Base-by-base conservation (phyloP, 2,329 filamentous ascomycete genomes). In the Pyrenochaeta sp. region DNA sequence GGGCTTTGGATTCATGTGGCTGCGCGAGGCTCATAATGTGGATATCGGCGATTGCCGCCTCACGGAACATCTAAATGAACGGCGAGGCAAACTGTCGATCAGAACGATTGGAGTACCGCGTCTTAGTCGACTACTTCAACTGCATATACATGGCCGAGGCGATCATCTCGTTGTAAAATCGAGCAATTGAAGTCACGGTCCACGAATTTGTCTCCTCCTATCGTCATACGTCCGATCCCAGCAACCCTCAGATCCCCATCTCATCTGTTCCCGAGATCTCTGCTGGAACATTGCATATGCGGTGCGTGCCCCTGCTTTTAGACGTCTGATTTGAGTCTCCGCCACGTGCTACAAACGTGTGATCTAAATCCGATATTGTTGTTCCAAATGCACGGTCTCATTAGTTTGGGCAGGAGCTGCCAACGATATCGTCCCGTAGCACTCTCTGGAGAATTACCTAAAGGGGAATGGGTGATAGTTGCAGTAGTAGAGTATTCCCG, bases 301-400 rank as follows among this genome's bases (percentile, higher is more conserved):
- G 48, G 56, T 54, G 64, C 59, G 53, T 30, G 50, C 54, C 58
- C 50, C 58, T 58, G 58, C 47, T 46, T 45, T 47, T 49, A 54
- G 43, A 62, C 48, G 55, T 52, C 50, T 58, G 66, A 60, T 50
- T 22, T 50, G 42, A 28, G 44, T 30, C 47, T 54, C 51, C 51
- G 48, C 55, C 53, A 57, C 51, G 56, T 56, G 52, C 56, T 56
- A 45, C 46, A 59, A 64, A 66, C 61, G 43, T 65, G 40, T 59
- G 44, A 52, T 54, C 49, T 59, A 56, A 62, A 62, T 56, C 52
- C 43, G 19, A 57, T 40, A 25, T 42, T 39, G 48, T 54, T 56
- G 59, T 47, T 52, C 52, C 24, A 40, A 40, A 46, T 37, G 8
- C 42, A 54, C 50, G 28, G 46, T 40, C 15, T 62, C 53, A 39